Conservation (phyloP, 805 yeast species). For the Yamadazyma phyllophila region DNA sequence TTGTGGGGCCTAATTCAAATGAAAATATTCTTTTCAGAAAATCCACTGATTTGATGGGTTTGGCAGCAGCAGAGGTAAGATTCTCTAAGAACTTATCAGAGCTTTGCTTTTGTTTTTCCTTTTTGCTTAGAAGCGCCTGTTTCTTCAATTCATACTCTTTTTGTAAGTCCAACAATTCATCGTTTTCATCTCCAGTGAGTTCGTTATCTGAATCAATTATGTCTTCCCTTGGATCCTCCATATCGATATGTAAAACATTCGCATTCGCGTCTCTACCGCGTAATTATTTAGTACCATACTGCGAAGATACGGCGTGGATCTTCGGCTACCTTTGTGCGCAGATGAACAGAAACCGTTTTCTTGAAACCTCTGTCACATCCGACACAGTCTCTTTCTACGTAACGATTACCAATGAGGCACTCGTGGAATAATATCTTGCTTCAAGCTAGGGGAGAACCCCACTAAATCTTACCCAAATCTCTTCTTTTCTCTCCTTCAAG, state of each 20-base stretch:
- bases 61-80: slow-evolving; percentile 1
- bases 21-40: slow-evolving; percentile 24
- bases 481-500: too few species aligned
- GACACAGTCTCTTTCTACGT: too few species aligned
- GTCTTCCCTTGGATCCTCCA: slow-evolving; percentile 23
- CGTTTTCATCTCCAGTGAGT: slow-evolving; percentile 38
- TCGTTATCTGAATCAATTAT: slow-evolving; percentile 23
- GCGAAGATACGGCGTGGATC: neutral
- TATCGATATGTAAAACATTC: neutral
- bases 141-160: slow-evolving; percentile 34
- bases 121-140: slow-evolving; percentile 17
- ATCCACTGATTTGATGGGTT: slow-evolving; percentile 17
- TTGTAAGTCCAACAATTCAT: slow-evolving; percentile 35
- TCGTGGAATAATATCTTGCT: too few species aligned
- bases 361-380: too few species aligned
- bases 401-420: too few species aligned
- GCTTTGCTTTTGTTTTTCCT: slow-evolving; percentile 9
- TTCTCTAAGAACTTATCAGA: slow-evolving; percentile 5
- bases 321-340: too few species aligned
- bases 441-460: too few species aligned
- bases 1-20: slow-evolving; percentile 18
- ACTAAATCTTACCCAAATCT: too few species aligned
- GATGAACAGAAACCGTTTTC: too few species aligned
- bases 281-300: neutral
- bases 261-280: neutral